phyloP scores from a whole-genome alignment of 768 basidiomycete species.

The Kwoniella sp. region DNA sequence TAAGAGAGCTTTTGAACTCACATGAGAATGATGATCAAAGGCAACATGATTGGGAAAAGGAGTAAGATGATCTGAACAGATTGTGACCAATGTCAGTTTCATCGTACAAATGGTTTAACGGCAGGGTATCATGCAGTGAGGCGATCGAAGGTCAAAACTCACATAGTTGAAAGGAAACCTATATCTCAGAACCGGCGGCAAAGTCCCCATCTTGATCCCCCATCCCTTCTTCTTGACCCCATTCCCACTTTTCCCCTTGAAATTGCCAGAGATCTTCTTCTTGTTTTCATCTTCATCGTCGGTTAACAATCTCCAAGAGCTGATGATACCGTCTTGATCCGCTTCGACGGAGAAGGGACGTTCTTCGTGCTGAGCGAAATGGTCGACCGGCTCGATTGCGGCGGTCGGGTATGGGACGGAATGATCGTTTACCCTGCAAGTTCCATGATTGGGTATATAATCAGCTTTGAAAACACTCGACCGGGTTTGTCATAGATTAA shows the following conservation, averaged over 20 bases:
- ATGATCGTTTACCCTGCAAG: conserved; percentile 32
- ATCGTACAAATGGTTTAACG: too few relatives aligned
- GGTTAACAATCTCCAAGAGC: conserved; percentile 15
- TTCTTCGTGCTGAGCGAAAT: conserved; percentile 36
- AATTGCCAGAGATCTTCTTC: not conserved
- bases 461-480: too few relatives aligned
- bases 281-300: conserved; percentile 7
- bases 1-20: conserved; percentile 10
- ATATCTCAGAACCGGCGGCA: conserved; percentile 41
- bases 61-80: conserved; percentile 33
- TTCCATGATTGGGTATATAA: not conserved
- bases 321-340: conserved; percentile 33
- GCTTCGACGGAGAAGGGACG: conserved; percentile 28
- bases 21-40: conserved; percentile 37
- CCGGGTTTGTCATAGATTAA: too few relatives aligned
- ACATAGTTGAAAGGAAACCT: conserved; percentile 47
- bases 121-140: too few relatives aligned
- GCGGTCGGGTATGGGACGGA: conserved; percentile 47
- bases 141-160: conserved; percentile 17
- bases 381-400: conserved; percentile 33
- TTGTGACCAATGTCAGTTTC: not conserved
- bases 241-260: not conserved
- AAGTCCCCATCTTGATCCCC: conserved; percentile 23
- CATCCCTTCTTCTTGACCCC: conserved; percentile 14
- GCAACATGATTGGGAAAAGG: conserved; percentile 38